Evolutionary conservation across 495 filamentous ascomycete species (phyloP), one percentile per base, ranked within the genome.

Genomic region (Talaromyces thailandensis): DNA sequence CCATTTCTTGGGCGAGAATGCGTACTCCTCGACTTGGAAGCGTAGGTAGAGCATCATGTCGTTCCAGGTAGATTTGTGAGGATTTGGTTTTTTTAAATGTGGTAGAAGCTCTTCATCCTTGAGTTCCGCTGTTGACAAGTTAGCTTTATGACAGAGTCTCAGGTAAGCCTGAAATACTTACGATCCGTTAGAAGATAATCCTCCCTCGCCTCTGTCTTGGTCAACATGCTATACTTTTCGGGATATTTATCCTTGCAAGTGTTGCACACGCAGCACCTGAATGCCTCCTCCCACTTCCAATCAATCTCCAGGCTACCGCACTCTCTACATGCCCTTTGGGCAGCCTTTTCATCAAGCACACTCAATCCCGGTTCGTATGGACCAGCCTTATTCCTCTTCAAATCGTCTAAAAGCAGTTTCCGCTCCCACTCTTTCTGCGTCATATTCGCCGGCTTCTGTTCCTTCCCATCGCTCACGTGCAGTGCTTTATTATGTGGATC

Each of bases 31-130:
- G 2, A 98, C 88, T 69, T 98, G 95, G 63, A 86, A 97, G 0
- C 95, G 87, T 8, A 98, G 79, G 70, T 89, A 98, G 0, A 98
- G 84, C 89, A 94, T 94, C 94, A 98, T 98, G 76, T 94, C 91
- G 68, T 96, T 93, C 91, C 91, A 98, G 35, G 92, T 92, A 0
- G 87, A 84, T 69, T 96, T 96, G 71, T 97, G 93, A 21, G 94
- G 94, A 69, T 98, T 98, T 5, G 95, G 94, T 26, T 85, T 86
- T 63, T 90, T 89, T 0, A 98, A 75, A 71, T 92, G 92, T 1
- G 94, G 94, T 3, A 98, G 79, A 9, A 98, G 76, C 52, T 93
- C 90, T 60, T 84, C 81, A 67, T 98, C 94, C 63, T 85, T 85
- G 2, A 98, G 79, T 69, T 97, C 93, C 50, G 91, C 88, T 91